Percentiles rank a stretch among this genome's conserved stretches.
Conservation (phyloP, 2,329 filamentous ascomycete species). For the Ramularia endophylla region DNA sequence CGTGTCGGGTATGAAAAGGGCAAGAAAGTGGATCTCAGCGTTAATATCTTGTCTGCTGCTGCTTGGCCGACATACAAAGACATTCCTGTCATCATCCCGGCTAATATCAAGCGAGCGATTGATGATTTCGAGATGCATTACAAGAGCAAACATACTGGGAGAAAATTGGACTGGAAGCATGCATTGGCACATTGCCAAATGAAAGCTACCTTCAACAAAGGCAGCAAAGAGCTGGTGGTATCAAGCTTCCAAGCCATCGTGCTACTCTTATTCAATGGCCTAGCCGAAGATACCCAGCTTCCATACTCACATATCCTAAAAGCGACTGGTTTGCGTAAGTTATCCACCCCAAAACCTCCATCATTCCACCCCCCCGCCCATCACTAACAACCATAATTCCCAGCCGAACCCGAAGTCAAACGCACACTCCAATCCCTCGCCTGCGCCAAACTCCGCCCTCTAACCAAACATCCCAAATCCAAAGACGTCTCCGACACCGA, state of each 20-base stretch:
- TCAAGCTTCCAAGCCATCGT: constrained; percentile 90
- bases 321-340: constrained; percentile 64
- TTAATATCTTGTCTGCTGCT: constrained; percentile 83
- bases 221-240: constrained; percentile 80
- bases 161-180: constrained; percentile 87
- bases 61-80: constrained; percentile 93
- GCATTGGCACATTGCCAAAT: constrained; percentile 85
- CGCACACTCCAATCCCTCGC: constrained; percentile 93
- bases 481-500: constrained; percentile 69
- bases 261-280: constrained; percentile 79
- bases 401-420: constrained; percentile 68
- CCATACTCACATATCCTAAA: constrained; percentile 69
- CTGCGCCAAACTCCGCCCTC: constrained; percentile 78
- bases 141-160: constrained; percentile 79
- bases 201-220: constrained; percentile 71
- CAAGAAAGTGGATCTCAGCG: constrained; percentile 66
- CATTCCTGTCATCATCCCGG: constrained; percentile 65
- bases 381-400: constrained; percentile 12
- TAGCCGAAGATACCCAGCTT: constrained; percentile 57
- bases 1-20: constrained; percentile 39
- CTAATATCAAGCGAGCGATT: constrained; percentile 68
- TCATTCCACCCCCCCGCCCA: too few species aligned
- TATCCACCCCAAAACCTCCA: too few species aligned
- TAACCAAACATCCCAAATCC: constrained; percentile 78
- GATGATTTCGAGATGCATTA: constrained; percentile 81